phyloP scores from a whole-genome alignment of 371 early-diverging fungal genomes.

The Dichotomocladium elegans region DNA sequence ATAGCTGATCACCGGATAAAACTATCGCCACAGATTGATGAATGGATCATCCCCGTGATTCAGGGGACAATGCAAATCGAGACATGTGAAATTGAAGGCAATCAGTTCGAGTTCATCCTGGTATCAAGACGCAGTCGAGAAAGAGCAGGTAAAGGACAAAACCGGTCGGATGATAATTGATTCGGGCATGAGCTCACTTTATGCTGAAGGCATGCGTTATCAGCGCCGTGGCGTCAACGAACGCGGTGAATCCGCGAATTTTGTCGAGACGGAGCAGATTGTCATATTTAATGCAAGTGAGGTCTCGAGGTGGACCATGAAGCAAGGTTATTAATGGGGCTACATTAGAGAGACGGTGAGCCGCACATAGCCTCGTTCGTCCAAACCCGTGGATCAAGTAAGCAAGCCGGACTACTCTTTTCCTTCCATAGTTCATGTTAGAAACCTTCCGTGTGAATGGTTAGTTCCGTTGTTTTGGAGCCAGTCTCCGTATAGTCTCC shows the following conservation, averaged over 20 bases:
- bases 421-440: too few relatives aligned
- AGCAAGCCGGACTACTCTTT: background rate
- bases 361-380: conserved; percentile 60
- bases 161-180: too few relatives aligned
- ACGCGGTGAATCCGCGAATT: conserved; percentile 63
- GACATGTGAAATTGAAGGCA: conserved; percentile 57
- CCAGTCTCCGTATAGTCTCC: conserved; percentile 65
- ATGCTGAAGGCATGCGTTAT: conserved; percentile 60
- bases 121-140: conserved; percentile 58
- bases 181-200: too few relatives aligned
- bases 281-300: conserved; percentile 32
- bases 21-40: conserved; percentile 45
- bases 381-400: conserved; percentile 64
- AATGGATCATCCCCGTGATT: conserved; percentile 63
- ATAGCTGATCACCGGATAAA: too few relatives aligned
- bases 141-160: conserved; percentile 56
- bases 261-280: conserved; percentile 69
- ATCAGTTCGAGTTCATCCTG: conserved; percentile 51
- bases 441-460: too few relatives aligned
- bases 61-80: conserved; percentile 71
- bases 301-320: too few relatives aligned
- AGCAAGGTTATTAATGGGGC: too few relatives aligned
- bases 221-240: conserved; percentile 62
- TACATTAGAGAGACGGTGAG: conserved; percentile 37
- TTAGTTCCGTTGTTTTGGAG: conserved; percentile 65